A percentile compares a stretch with the other conserved stretches of the same genome.
Evolutionary conservation across 176 grass and related monocot genomes (phyloP).

Genomic region (Alopecurus myosuroides): DNA sequence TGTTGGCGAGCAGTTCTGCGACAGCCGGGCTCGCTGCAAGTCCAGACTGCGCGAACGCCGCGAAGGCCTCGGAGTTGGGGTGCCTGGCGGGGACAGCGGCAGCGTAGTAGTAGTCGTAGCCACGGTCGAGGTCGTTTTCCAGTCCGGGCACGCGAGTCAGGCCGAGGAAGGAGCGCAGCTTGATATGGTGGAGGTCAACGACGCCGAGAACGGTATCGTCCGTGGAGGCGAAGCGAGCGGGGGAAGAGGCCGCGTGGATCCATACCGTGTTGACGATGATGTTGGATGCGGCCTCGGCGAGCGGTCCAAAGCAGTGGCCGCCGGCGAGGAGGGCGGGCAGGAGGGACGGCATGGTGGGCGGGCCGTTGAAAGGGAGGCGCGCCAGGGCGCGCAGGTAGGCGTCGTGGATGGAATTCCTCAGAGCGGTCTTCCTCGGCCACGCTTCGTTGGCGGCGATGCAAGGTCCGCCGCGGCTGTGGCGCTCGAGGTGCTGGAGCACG

Average conservation of each 20-base stretch:
- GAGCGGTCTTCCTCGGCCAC: too few species aligned
- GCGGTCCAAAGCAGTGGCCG: too few species aligned
- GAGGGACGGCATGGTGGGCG: too few species aligned
- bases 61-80: not conserved
- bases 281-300: too few species aligned
- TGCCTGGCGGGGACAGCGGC: not conserved
- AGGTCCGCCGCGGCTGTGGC: not conserved
- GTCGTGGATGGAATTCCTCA: not conserved
- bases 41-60: not conserved
- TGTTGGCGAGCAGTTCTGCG: not conserved
- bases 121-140: not conserved
- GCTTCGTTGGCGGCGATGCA: not conserved
- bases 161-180: not conserved
- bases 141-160: not conserved
- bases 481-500: not conserved
- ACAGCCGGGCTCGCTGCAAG: not conserved
- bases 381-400: too few species aligned
- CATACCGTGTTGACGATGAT: too few species aligned
- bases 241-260: too few species aligned
- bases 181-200: not conserved
- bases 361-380: too few species aligned
- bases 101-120: not conserved
- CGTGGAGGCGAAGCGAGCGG: too few species aligned
- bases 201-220: not conserved
- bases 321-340: too few species aligned